Percentiles rank a stretch among this genome's conserved stretches.
Conservation (phyloP, 768 basidiomycete species). For the Stropharia rugosoannulata region DNA sequence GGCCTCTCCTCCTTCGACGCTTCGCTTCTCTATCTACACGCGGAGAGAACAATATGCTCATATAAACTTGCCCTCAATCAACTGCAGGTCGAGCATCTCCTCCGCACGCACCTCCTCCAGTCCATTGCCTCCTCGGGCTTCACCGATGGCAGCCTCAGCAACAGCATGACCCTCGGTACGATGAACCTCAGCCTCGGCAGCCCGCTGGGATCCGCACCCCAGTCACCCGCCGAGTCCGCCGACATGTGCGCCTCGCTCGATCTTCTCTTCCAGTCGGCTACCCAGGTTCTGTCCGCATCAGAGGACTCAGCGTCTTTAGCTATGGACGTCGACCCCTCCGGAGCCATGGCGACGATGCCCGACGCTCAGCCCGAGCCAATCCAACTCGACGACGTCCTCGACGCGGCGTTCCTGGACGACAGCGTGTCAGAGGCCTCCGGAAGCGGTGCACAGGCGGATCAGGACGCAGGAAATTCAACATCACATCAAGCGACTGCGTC, state of each 20-base stretch:
- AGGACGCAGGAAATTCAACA: not conserved
- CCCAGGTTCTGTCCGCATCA: constrained; percentile 3
- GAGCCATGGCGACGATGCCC: constrained; percentile 10
- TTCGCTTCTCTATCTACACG: constrained; percentile 7
- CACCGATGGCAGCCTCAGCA: constrained; percentile 9
- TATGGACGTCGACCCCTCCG: constrained; percentile 5
- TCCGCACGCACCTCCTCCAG: constrained; percentile 29
- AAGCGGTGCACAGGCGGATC: not conserved
- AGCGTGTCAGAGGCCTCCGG: not conserved
- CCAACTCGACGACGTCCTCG: constrained; percentile 74
- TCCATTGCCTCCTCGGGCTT: constrained; percentile 16
- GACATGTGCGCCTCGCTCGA: constrained; percentile 15
- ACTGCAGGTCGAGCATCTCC: constrained; percentile 34
- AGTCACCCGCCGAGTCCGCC: constrained; percentile 1
- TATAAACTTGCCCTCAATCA: constrained; percentile 7
- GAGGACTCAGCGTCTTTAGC: constrained; percentile 3
- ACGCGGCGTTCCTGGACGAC: constrained; percentile 65
- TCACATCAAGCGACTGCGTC: constrained; percentile 26
- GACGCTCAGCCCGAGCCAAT: constrained; percentile 48
- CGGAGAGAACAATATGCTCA: constrained; percentile 12
- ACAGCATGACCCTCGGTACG: not conserved
- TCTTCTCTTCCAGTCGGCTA: constrained; percentile 13
- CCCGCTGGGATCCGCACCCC: constrained; percentile 18
- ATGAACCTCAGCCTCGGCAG: constrained; percentile 7
- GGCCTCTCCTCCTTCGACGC: not conserved